phyloP scores from a whole-genome alignment of 768 basidiomycete species.

The Xanthoconium purpureum region DNA sequence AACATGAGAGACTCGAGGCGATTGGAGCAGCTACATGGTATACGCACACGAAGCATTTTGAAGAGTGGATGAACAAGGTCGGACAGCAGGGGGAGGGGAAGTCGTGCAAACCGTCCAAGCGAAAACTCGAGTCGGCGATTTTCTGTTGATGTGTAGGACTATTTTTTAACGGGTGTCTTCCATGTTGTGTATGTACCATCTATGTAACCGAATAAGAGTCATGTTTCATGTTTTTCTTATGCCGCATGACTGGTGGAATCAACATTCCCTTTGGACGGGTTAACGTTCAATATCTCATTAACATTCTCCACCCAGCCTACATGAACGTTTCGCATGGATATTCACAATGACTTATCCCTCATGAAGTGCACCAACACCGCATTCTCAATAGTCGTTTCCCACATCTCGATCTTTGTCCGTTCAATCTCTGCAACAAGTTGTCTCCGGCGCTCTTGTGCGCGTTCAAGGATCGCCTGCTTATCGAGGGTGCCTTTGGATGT shows the following conservation, averaged over 20 bases:
- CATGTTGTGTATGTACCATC: constrained; percentile 21
- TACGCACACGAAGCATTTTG: constrained; percentile 17
- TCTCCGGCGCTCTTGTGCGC: constrained; percentile 52
- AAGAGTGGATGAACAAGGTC: constrained; percentile 13
- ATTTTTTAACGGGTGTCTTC: not conserved
- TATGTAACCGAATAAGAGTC: constrained; percentile 18
- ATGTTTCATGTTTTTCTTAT: not conserved
- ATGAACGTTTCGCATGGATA: not conserved
- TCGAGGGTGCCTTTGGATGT: constrained; percentile 13
- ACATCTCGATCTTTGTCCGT: constrained; percentile 60
- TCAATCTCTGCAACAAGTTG: constrained; percentile 55
- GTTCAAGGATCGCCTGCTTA: constrained; percentile 46
- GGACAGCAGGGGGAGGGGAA: constrained; percentile 5
- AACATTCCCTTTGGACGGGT: not conserved
- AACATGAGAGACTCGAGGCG: constrained; percentile 18
- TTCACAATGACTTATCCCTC: constrained; percentile 28
- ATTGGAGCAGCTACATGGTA: constrained; percentile 18
- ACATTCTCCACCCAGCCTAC: not conserved
- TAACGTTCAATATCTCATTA: not conserved
- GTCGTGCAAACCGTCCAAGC: constrained; percentile 14
- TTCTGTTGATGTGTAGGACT: constrained; percentile 10
- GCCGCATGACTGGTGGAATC: no score
- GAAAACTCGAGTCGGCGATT: constrained; percentile 8
- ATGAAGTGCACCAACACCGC: constrained; percentile 53
- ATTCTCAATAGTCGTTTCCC: constrained; percentile 72